Percentiles rank a stretch among this genome's conserved stretches.
phyloP scores from a whole-genome alignment of 2,329 filamentous ascomycete genomes.

The Atkinsonella texensis region DNA sequence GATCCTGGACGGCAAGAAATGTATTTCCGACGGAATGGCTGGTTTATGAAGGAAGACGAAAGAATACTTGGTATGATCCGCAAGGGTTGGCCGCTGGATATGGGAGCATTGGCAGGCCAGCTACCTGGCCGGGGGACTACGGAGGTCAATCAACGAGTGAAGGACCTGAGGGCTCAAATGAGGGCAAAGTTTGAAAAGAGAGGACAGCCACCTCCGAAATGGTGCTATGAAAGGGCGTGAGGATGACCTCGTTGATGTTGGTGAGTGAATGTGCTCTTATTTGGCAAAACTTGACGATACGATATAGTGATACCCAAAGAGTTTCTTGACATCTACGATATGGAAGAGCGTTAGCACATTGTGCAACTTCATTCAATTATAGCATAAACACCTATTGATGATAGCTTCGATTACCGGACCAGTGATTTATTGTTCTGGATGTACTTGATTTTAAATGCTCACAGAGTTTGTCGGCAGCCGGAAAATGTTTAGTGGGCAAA shows the following conservation, averaged over 20 bases:
- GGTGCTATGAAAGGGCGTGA: conserved; percentile 12
- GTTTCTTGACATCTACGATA: not conserved
- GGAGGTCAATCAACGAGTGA: conserved; percentile 12
- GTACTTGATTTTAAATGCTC: not conserved
- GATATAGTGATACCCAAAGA: not conserved
- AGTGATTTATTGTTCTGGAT: no score
- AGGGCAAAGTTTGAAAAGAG: conserved; percentile 10
- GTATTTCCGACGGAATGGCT: conserved; percentile 15
- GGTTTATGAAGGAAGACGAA: conserved; percentile 16
- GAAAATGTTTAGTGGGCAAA: no score
- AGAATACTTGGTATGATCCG: conserved; percentile 14
- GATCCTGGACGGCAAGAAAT: not conserved
- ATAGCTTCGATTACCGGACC: no score
- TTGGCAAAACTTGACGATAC: not conserved
- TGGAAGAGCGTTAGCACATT: not conserved
- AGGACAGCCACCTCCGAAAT: conserved; percentile 12
- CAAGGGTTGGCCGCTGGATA: conserved; percentile 8
- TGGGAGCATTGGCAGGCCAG: conserved; percentile 5
- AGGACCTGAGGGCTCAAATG: conserved; percentile 12
- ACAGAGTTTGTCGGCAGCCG: no score
- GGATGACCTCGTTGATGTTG: not conserved
- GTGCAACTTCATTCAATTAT: no score
- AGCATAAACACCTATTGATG: no score
- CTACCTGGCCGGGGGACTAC: conserved; percentile 10
- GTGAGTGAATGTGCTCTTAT: not conserved